phyloP scores from a whole-genome alignment of 495 filamentous ascomycete genomes.

The Aspergillus carlsbadensis region DNA sequence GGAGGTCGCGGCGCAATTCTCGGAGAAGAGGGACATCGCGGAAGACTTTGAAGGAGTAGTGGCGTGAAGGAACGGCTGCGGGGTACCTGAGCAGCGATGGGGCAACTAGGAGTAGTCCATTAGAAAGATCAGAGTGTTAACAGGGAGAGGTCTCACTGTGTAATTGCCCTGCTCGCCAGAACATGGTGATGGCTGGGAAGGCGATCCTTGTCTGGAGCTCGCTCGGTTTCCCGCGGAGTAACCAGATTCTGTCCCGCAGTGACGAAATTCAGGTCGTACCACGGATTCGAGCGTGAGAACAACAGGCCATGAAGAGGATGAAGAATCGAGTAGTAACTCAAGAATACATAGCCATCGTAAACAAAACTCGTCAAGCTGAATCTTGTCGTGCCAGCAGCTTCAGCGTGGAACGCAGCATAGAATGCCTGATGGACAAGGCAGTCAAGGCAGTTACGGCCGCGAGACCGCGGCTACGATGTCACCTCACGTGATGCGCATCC shows the following conservation, averaged over 20 bases:
- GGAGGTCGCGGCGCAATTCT: constrained; percentile 64
- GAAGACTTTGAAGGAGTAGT: constrained; percentile 63
- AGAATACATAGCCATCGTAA: no score
- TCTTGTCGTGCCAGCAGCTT: constrained; percentile 1
- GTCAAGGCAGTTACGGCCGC: no score
- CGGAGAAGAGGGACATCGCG: constrained; percentile 71
- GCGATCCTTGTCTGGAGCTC: constrained; percentile 1
- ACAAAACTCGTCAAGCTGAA: not conserved
- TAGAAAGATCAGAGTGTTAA: not conserved
- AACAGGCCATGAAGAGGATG: not conserved
- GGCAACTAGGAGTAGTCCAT: constrained; percentile 19
- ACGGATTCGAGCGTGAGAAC: not conserved
- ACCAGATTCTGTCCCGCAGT: not conserved
- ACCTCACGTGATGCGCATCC: constrained; percentile 6
- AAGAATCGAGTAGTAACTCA: not conserved
- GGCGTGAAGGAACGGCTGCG: constrained; percentile 24
- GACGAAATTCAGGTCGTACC: not conserved
- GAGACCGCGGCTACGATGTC: not conserved
- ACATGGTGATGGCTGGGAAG: constrained; percentile 9
- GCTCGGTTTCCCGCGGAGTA: constrained; percentile 10
- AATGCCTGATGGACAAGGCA: not conserved
- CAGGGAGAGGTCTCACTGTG: constrained; percentile 22
- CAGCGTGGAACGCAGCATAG: constrained; percentile 8
- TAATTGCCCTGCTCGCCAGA: constrained; percentile 20
- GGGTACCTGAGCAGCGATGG: constrained; percentile 28